Percentiles rank a stretch among this genome's conserved stretches.
These are phyloP conservation scores for Solanum sitiens DNA, from an alignment of 257 asterid genomes.

Conservation along the genomic window DNA sequence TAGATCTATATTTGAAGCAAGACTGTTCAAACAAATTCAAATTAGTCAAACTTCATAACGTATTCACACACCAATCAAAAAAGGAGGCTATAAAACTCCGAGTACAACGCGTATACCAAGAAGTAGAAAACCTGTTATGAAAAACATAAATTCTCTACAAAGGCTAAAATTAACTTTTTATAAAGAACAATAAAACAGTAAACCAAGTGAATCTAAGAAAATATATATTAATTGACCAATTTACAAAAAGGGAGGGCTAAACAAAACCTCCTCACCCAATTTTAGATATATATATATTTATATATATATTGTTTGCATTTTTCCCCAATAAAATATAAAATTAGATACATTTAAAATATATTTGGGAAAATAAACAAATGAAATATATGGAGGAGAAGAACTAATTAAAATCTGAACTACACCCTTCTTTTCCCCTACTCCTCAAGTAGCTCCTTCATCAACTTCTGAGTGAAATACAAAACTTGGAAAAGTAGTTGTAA, in stretches of 20 bases:
- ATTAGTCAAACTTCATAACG: neutral
- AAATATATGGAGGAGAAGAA: neutral
- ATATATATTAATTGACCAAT: neutral
- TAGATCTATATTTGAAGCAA: neutral
- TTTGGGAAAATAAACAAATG: neutral
- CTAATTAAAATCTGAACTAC: neutral
- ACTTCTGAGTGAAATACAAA: slow-evolving; percentile 1
- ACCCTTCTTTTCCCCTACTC: neutral
- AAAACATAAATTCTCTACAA: neutral
- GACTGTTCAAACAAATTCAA: neutral
- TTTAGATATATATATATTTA: neutral
- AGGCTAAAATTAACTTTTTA: neutral
- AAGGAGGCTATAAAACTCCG: neutral
- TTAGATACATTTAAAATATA: neutral
- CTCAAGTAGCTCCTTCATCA: slow-evolving; percentile 1
- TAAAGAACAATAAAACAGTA: neutral
- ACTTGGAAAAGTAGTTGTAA: neutral
- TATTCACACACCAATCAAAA: fast-evolving
- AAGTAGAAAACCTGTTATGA: neutral
- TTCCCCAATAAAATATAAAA: neutral
- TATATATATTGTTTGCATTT: neutral
- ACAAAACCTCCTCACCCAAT: neutral
- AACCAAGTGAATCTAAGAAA: neutral
- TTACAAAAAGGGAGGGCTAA: neutral
- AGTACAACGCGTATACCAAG: neutral